Percentiles rank a stretch among this genome's conserved stretches.
These are phyloP conservation scores for Fusarium irregulare DNA, from an alignment of 2,329 filamentous ascomycete species.

Conservation along the genomic window DNA sequence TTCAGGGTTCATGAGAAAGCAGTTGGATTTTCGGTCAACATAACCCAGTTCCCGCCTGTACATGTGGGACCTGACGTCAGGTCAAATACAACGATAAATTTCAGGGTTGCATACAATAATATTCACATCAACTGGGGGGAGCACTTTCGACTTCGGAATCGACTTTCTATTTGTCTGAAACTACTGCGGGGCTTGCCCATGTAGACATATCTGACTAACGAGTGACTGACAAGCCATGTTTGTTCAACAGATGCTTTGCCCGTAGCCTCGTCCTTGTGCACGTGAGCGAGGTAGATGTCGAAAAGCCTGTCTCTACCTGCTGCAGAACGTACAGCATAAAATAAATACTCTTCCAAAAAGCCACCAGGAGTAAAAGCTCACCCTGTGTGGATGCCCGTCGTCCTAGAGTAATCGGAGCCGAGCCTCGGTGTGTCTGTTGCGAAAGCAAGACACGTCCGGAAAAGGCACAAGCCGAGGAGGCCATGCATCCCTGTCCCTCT, in stretches of 20 bases:
- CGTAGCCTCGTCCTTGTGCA: conserved; percentile 47
- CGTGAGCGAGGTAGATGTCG: conserved; percentile 34
- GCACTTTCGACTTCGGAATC: conserved; percentile 36
- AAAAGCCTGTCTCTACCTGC: conserved; percentile 15
- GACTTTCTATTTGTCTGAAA: conserved; percentile 48
- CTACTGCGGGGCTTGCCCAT: conserved; percentile 52
- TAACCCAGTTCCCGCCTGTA: not conserved
- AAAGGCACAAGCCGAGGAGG: conserved; percentile 47
- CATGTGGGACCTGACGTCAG: conserved; percentile 13
- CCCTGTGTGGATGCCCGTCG: conserved; percentile 49
- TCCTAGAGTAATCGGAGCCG: conserved; percentile 49
- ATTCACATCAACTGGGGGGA: conserved; percentile 9
- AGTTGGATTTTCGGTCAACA: not conserved
- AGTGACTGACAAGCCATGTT: conserved; percentile 51
- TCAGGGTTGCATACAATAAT: not conserved
- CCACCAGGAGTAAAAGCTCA: conserved; percentile 44
- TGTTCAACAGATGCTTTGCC: conserved; percentile 45
- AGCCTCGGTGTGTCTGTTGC: conserved; percentile 48
- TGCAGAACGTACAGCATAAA: conserved; percentile 38
- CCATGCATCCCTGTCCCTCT: conserved; percentile 50
- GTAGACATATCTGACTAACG: conserved; percentile 46
- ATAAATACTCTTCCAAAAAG: conserved; percentile 46
- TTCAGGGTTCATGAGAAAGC: not conserved
- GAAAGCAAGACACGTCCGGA: conserved; percentile 43
- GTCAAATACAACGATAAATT: not conserved